A percentile compares a stretch with the other conserved stretches of the same genome.
Conservation (phyloP, 768 basidiomycete genomes). For the Peribolospora kevripleyi region DNA sequence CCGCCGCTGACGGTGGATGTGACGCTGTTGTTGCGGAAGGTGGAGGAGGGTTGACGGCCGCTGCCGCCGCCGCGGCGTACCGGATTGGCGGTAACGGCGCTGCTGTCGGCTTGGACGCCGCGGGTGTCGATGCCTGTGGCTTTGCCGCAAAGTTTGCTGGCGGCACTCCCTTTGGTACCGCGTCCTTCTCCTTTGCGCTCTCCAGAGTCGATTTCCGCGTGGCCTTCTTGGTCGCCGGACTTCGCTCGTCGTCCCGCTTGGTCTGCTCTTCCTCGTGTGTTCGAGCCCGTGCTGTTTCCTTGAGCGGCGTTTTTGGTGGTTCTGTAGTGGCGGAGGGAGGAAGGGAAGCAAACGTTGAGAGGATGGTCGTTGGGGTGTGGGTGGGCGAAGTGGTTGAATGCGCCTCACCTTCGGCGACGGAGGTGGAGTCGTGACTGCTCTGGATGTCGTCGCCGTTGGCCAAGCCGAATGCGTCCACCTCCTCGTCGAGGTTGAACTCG, state of each 20-base stretch:
- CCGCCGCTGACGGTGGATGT: slow-evolving; percentile 16
- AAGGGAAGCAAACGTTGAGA: neutral
- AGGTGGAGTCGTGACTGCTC: slow-evolving; percentile 42
- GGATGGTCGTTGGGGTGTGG: slow-evolving; percentile 1
- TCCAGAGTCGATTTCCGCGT: slow-evolving; percentile 7
- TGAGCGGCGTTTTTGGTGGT: slow-evolving; percentile 33
- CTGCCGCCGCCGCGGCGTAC: slow-evolving; percentile 78
- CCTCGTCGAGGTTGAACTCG: slow-evolving; percentile 86
- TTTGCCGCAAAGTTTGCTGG: neutral
- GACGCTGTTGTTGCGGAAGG: slow-evolving; percentile 16
- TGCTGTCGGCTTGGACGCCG: slow-evolving; percentile 7
- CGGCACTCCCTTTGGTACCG: neutral
- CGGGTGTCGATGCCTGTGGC: slow-evolving; percentile 1
- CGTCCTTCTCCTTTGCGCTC: neutral
- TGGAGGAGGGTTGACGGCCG: slow-evolving; percentile 25
- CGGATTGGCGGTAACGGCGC: slow-evolving; percentile 45
- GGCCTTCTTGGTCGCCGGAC: slow-evolving; percentile 59
- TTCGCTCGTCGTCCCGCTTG: slow-evolving; percentile 35
- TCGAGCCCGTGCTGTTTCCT: slow-evolving; percentile 24
- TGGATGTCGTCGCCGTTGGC: slow-evolving; percentile 41
- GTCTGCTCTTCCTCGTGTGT: neutral
- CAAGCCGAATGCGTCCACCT: slow-evolving; percentile 72
- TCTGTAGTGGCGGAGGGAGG: slow-evolving; percentile 29
- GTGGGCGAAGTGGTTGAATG: neutral
- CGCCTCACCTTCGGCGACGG: slow-evolving; percentile 23